Conservation (phyloP, 345 rosid genomes). For the Eucalyptus caleyi region DNA sequence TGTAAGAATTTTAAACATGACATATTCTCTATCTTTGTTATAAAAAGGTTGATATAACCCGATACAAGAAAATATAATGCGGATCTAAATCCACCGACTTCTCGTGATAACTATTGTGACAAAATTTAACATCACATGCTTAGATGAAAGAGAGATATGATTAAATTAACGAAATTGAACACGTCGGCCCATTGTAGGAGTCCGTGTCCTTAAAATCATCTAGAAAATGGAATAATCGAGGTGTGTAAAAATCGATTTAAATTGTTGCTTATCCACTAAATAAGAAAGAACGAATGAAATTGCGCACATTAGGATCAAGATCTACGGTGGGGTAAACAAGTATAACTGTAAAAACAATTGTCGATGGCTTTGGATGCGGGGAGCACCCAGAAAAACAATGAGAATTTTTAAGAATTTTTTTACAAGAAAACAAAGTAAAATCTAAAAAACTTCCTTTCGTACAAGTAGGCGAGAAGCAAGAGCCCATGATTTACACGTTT, state of each 20-base stretch:
- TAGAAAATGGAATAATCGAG: rapidly evolving
- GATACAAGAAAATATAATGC: neutral
- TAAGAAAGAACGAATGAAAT: rapidly evolving
- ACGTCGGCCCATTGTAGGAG: rapidly evolving
- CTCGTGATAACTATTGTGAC: neutral
- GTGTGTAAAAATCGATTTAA: rapidly evolving
- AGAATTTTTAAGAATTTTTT: no score
- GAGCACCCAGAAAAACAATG: no score
- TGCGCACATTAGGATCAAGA: rapidly evolving
- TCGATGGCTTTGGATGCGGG: neutral
- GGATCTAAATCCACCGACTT: neutral
- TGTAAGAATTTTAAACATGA: neutral
- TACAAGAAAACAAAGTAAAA: neutral
- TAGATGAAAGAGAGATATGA: neutral
- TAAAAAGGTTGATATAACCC: neutral
- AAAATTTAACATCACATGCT: neutral
- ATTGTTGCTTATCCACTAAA: rapidly evolving
- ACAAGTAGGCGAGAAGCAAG: neutral
- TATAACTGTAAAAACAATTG: neutral
- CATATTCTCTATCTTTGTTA: neutral
- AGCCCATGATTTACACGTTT: neutral
- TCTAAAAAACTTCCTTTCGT: neutral
- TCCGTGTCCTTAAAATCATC: neutral
- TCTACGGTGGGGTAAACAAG: neutral
- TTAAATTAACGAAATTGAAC: neutral